Evolutionary conservation across 495 filamentous ascomycete genomes (phyloP).

Genomic region (Neurospora sp.): DNA sequence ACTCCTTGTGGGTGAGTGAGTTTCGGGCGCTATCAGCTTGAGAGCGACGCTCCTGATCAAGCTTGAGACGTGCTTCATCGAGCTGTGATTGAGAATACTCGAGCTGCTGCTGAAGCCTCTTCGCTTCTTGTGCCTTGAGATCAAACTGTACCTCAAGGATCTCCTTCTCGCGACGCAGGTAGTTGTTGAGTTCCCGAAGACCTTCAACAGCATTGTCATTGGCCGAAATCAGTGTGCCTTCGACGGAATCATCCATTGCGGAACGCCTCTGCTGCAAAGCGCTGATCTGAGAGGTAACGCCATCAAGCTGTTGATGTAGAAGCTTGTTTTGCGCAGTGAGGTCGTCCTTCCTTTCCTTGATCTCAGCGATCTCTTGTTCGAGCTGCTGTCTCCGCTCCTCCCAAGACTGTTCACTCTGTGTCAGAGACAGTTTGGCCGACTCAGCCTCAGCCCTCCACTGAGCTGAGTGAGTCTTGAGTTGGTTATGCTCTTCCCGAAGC

Average conservation of each 20-base stretch:
- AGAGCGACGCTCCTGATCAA: conserved; percentile 77
- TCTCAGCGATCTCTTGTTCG: conserved; percentile 71
- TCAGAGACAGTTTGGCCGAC: conserved; percentile 64
- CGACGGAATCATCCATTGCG: conserved; percentile 37
- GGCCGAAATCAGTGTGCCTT: conserved; percentile 26
- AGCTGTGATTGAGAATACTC: conserved; percentile 78
- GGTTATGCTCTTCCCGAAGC: conserved; percentile 68
- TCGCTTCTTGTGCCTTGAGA: conserved; percentile 72
- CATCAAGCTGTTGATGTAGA: conserved; percentile 80
- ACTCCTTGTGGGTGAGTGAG: conserved; percentile 68
- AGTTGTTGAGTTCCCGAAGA: conserved; percentile 80
- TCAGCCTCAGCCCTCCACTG: conserved; percentile 67
- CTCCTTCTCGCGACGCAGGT: conserved; percentile 91
- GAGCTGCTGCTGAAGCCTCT: conserved; percentile 79
- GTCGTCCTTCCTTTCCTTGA: conserved; percentile 69
- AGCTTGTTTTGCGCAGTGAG: conserved; percentile 75
- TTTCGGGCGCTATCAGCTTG: conserved; percentile 61
- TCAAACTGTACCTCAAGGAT: conserved; percentile 94
- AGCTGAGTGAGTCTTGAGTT: conserved; percentile 66
- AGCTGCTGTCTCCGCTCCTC: conserved; percentile 66
- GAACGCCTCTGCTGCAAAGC: conserved; percentile 63
- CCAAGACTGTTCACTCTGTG: conserved; percentile 80
- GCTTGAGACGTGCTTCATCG: conserved; percentile 74
- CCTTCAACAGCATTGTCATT: conserved; percentile 51
- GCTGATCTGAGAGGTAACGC: conserved; percentile 65